Evolutionary conservation across 495 filamentous ascomycete species (phyloP), one percentile per base, ranked within the genome.

Genomic region (Chlorociboria aeruginascens): DNA sequence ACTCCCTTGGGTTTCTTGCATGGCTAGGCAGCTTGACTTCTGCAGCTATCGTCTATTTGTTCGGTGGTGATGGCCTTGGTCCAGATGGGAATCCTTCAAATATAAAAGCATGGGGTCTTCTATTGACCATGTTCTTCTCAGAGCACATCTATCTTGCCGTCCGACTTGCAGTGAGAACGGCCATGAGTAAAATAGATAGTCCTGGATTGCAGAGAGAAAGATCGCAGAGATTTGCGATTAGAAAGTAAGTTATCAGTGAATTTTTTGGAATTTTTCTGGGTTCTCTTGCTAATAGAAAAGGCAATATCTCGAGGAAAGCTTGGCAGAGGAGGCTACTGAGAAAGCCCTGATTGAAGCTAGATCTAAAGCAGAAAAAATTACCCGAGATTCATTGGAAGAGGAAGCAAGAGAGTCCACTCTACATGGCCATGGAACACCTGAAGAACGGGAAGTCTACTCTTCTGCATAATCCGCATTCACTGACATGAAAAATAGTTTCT

Each of bases 11-110:
- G 2, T 94, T 98, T 65, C 65, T 97, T 3, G 79, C 88, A 9
- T 98, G 92, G 92, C 70, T 94, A 6, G 92, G 92, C 43, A 89
- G 81, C 55, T 71, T 97, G 51, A 89, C 86, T 13, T 84, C 81
- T 35, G 76, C 89, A 0, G 89, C 87, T 0, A 67, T 98, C 0
- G 78, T 94, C 0, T 96, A 89, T 62, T 76, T 98, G 50, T 97
- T 95, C 67, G 77, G 79, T 51, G 79, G 80, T 50, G 73, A 76
- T 46, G 71, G 66, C 11, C 40, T 56, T 3, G 54, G 51, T 12
- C 54, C 54, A 1, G 57, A 48, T 1, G 57, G 81, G 30, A 71
- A 66, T 7, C 83, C 82, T 1, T 72, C 71, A 31, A 73, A 77
- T 14, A 86, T 96, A 56, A 77, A 73, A 43, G 78, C 67, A n/a